These are phyloP conservation scores for Trypanosoma rangeli DNA, from an alignment of 208 protist species.

Conservation along the genomic window DNA sequence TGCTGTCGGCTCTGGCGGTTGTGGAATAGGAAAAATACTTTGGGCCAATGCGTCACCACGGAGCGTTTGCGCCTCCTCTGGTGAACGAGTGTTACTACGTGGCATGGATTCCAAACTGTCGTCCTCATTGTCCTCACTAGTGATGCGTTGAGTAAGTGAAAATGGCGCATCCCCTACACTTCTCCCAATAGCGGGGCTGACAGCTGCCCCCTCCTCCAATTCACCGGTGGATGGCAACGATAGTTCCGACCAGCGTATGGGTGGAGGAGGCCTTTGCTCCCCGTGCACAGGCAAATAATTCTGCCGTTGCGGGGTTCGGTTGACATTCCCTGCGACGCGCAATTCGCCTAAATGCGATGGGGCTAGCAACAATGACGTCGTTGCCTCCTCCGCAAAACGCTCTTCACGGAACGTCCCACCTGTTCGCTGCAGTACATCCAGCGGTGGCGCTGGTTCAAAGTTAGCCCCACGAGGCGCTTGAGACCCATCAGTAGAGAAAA, in stretches of 20 bases:
- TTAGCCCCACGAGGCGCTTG: neutral
- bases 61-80: neutral
- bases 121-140: neutral
- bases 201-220: neutral
- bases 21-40: neutral
- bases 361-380: neutral
- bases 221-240: neutral
- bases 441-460: neutral
- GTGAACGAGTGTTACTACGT: neutral
- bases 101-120: neutral
- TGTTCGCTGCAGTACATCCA: neutral
- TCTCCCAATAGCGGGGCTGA: neutral
- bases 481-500: neutral
- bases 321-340: neutral
- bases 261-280: neutral
- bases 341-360: neutral
- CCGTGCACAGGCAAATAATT: neutral
- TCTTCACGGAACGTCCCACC: constrained; percentile 2
- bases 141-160: neutral
- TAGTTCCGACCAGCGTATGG: neutral
- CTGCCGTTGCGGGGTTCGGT: neutral
- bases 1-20: neutral
- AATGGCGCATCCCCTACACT: neutral
- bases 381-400: neutral
- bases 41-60: neutral